Evolutionary conservation across 495 filamentous ascomycete genomes (phyloP), one percentile per base, ranked within the genome.

Genomic region (Neurospora discreta): DNA sequence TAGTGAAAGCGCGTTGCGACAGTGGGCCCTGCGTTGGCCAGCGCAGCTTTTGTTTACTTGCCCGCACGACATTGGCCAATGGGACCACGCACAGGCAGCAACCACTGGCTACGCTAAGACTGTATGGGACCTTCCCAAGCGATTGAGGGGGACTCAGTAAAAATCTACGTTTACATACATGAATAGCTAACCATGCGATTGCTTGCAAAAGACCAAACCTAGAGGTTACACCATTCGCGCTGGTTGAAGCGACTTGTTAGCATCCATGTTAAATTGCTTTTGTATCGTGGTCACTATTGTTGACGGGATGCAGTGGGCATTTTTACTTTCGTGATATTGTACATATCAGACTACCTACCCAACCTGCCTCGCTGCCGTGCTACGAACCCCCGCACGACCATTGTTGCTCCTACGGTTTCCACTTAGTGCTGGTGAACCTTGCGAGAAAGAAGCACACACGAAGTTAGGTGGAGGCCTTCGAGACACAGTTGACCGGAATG

Each of bases 21-120:
- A 38, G 44, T 20, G 46, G 38, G 15, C 68, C 69, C 69, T 73
- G 26, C 15, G 70, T 69, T 69, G 43, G 58, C 46, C 70, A 68
- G 65, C 73, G 71, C 72, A 71, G 43, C 44, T 33, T 68, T 79
- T 79, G 77, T 79, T 79, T 79, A 79, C 77, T 77, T 77, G 76
- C 39, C 8, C 39, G 70, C 39, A 11, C 39, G 70, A 40, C 9
- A 68, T 71, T 72, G 70, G 40, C 77, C 74, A 79, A 79, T 77
- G 26, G 26, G 52, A 65, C 52, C 10, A 52, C 44, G 44, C 44
- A 52, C 44, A 10, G 43, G 43, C 1, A 46, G 8, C 43, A 20
- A 46, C 43, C 44, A 30, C 52, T 15, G 18, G 52, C 52, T 6
- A 36, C 33, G 33, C 33, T 36, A 36, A 30, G n/a, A 33, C 26